Conservation (phyloP, 2,329 filamentous ascomycete species). For the Trichoderma oligosporum region DNA sequence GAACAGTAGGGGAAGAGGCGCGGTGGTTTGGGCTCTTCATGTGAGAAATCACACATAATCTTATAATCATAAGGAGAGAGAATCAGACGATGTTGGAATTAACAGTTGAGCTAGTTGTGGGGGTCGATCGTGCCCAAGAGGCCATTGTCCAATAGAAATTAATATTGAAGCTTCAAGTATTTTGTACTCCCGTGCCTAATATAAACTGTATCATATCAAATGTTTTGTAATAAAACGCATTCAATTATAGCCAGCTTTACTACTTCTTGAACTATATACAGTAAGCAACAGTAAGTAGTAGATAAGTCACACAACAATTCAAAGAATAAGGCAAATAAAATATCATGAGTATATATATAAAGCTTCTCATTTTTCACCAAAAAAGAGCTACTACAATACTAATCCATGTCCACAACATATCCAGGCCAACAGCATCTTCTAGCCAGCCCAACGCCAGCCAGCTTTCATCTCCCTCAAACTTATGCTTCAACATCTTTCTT, state of each 20-base stretch:
- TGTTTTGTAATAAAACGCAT: too few species aligned
- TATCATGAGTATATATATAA: conserved; percentile 6
- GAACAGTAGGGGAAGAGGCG: neutral
- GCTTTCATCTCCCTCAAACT: too few species aligned
- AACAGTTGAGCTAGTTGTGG: neutral
- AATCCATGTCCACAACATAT: conserved; percentile 19
- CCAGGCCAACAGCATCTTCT: conserved; percentile 21
- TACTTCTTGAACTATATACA: too few species aligned
- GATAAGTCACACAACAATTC: neutral
- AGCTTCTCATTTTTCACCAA: conserved; percentile 17
- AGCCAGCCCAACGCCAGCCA: conserved; percentile 11
- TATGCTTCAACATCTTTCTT: neutral
- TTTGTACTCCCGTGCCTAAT: too few species aligned
- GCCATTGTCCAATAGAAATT: conserved; percentile 11
- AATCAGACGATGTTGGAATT: conserved; percentile 6
- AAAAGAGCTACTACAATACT: conserved; percentile 13
- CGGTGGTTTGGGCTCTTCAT: neutral
- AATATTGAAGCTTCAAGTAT: too few species aligned
- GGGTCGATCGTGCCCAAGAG: neutral
- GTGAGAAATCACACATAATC: neutral
- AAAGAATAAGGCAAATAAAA: neutral
- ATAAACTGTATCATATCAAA: too few species aligned
- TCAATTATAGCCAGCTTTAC: too few species aligned
- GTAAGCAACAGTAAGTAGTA: too few species aligned
- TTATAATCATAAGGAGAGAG: conserved; percentile 4